phyloP scores from a whole-genome alignment of 768 basidiomycete species.

The Amanita polypyramis region DNA sequence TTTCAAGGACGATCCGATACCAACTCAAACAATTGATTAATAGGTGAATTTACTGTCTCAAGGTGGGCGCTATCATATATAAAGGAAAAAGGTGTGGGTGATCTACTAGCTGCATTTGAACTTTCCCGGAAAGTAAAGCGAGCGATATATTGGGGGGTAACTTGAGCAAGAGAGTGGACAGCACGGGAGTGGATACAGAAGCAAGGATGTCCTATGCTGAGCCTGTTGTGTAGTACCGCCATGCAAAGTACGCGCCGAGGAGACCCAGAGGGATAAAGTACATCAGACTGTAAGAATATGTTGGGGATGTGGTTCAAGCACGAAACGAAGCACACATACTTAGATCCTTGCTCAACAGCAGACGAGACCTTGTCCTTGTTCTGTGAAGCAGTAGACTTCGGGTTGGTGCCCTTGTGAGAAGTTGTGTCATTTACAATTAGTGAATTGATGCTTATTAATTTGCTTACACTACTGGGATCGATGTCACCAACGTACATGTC shows the following conservation, averaged over 20 bases:
- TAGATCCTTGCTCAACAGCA: constrained; percentile 59
- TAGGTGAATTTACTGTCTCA: too few relatives aligned
- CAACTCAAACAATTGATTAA: too few relatives aligned
- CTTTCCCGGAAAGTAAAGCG: background rate
- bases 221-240: constrained; percentile 59
- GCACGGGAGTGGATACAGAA: background rate
- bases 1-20: too few relatives aligned
- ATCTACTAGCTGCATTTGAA: too few relatives aligned
- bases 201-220: constrained; percentile 21
- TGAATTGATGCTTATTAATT: constrained; percentile 6
- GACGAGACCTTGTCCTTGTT: constrained; percentile 28
- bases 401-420: constrained; percentile 32
- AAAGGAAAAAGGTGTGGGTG: too few relatives aligned
- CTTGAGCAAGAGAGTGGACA: background rate
- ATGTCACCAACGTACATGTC: constrained; percentile 78
- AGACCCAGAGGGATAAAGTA: constrained; percentile 78
- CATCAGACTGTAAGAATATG: constrained; percentile 41
- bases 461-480: constrained; percentile 54
- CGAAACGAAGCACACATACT: constrained; percentile 29
- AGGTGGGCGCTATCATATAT: too few relatives aligned
- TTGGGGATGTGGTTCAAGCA: constrained; percentile 5
- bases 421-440: constrained; percentile 6
- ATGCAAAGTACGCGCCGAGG: constrained; percentile 82
- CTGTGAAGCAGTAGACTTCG: constrained; percentile 41
- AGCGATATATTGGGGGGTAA: background rate